Base-by-base conservation (phyloP, 139 green algal species). In the Gonium pectorale region DNA sequence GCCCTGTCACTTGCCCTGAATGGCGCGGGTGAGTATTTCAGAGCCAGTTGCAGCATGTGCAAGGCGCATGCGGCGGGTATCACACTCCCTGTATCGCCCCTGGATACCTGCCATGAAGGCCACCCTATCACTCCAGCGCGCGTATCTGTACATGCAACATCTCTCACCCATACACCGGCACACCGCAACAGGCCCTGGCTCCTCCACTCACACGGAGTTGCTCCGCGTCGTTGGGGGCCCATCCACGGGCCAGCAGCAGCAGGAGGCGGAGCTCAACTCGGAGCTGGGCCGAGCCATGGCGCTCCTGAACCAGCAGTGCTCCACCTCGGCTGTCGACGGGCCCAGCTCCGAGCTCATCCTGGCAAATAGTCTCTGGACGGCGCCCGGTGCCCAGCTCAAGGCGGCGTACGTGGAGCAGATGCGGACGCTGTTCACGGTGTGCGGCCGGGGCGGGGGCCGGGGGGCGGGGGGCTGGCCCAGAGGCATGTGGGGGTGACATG, bases 1-100 rank as follows among this genome's bases (percentile, higher is more conserved):
- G 80, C 67, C 2, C 69, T 86, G 27, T 43, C 80, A 0, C 67
- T 86, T 0, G 80, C 80, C 1, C 51, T 86, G 0, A 86, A 86
- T 37, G 80, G 67, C 27, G 80, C 80, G 0, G 80, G 80, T 86
- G 54, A 33, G 79, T 80, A 13, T 22, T n/a, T n/a, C n/a, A n/a
- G n/a, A n/a, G n/a, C n/a, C n/a, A n/a, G n/a, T n/a, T n/a, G n/a
- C n/a, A n/a, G n/a, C n/a, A n/a, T n/a, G n/a, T n/a, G n/a, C n/a
- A n/a, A n/a, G n/a, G n/a, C n/a, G n/a, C n/a, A n/a, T n/a, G n/a
- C n/a, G n/a, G n/a, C n/a, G n/a, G n/a, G n/a, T n/a, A n/a, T n/a
- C n/a, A n/a, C n/a, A n/a, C n/a, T n/a, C n/a, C n/a, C n/a, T n/a
- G n/a, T n/a, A n/a, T n/a, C n/a, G n/a, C n/a, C n/a, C n/a, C n/a